A percentile compares a stretch with the other conserved stretches of the same genome.
Conservation (phyloP, 306 rosid genomes). For the Phaseolus lunatus region DNA sequence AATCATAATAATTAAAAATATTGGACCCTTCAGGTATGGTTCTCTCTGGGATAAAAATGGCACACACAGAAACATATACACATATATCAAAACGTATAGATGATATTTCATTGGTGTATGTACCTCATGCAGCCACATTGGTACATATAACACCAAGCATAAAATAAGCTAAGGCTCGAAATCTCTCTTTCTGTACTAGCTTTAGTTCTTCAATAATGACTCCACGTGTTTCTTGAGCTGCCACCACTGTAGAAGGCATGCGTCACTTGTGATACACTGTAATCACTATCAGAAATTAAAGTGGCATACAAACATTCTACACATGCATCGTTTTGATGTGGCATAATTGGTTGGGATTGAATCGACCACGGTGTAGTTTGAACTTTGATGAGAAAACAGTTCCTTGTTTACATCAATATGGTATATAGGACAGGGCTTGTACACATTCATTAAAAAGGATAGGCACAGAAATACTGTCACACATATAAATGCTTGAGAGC, state of each 20-base stretch:
- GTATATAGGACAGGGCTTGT: constrained; percentile 27
- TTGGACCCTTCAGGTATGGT: neutral
- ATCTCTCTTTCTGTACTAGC: constrained; percentile 28
- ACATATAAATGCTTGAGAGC: constrained; percentile 34
- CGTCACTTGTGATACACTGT: constrained; percentile 37
- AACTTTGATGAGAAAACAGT: constrained; percentile 25
- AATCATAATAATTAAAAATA: constrained; percentile 3
- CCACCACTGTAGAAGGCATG: constrained; percentile 41
- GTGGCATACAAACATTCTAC: constrained; percentile 44
- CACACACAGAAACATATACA: neutral
- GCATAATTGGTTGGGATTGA: constrained; percentile 19
- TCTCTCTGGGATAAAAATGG: neutral
- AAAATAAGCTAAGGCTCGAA: constrained; percentile 40
- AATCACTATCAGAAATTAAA: constrained; percentile 38
- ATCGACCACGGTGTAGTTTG: constrained; percentile 7
- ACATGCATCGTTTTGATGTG: constrained; percentile 18
- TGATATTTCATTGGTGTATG: constrained; percentile 25
- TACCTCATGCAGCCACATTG: constrained; percentile 25
- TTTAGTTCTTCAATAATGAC: constrained; percentile 34
- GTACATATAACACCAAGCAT: constrained; percentile 11
- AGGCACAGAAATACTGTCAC: constrained; percentile 11
- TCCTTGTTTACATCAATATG: constrained; percentile 31
- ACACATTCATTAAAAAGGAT: constrained; percentile 14
- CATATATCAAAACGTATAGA: neutral
- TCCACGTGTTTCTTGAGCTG: constrained; percentile 54